Evolutionary conservation across 1,284 basidiomycete genomes (phyloP).

Genomic region (Exobasidium rhododendri): DNA sequence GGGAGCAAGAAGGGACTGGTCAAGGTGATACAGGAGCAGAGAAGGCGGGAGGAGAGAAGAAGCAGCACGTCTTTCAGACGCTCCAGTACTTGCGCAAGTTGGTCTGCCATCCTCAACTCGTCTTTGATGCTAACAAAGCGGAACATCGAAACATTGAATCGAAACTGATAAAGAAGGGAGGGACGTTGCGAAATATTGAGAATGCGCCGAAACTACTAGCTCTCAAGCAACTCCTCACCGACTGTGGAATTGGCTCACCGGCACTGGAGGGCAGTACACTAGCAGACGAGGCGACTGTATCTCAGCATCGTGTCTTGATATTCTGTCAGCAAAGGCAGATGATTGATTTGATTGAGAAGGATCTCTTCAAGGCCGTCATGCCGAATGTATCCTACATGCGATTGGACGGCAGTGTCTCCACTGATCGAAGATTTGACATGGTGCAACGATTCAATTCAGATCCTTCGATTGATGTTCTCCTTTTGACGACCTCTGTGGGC

Average conservation of each 20-base stretch:
- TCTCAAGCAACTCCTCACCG: slow-evolving; percentile 79
- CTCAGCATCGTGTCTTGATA: slow-evolving; percentile 94
- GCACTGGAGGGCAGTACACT: slow-evolving; percentile 60
- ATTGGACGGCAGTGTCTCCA: slow-evolving; percentile 65
- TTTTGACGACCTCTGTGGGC: slow-evolving; percentile 94
- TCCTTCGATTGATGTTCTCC: slow-evolving; percentile 91
- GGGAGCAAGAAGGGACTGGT: slow-evolving; percentile 38
- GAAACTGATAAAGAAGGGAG: slow-evolving; percentile 58
- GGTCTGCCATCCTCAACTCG: slow-evolving; percentile 82
- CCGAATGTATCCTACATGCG: slow-evolving; percentile 97
- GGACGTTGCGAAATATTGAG: slow-evolving; percentile 69
- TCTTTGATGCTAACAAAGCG: slow-evolving; percentile 36
- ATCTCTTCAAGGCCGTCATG: slow-evolving; percentile 88
- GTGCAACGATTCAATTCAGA: slow-evolving; percentile 98
- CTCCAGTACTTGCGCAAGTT: slow-evolving; percentile 95
- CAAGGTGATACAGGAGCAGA: slow-evolving; percentile 54
- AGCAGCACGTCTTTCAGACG: slow-evolving; percentile 59
- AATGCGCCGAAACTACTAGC: slow-evolving; percentile 94
- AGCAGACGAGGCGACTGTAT: slow-evolving; percentile 60
- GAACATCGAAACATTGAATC: slow-evolving; percentile 62
- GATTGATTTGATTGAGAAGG: slow-evolving; percentile 94
- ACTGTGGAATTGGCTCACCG: slow-evolving; percentile 82
- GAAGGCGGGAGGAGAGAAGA: slow-evolving; percentile 67
- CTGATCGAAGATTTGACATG: slow-evolving; percentile 58
- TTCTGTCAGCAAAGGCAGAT: slow-evolving; percentile 99